Conservation (phyloP, 208 protist genomes). For the Trypanosoma rangeli region DNA sequence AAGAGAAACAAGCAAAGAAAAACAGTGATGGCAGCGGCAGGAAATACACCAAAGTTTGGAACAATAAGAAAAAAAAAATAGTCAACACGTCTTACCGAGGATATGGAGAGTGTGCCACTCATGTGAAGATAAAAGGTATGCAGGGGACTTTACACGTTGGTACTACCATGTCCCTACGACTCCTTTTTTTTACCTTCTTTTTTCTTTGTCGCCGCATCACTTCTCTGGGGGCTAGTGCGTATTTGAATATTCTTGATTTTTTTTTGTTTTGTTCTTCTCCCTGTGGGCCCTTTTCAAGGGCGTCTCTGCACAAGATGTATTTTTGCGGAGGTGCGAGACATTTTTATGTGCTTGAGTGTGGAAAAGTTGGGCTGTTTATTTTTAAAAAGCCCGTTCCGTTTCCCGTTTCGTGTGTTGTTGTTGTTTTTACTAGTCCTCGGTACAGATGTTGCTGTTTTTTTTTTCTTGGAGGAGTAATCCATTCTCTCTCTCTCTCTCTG, state of each 20-base stretch:
- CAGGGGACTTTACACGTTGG: too few species aligned
- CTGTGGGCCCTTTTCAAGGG: too few species aligned
- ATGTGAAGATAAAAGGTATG: not conserved
- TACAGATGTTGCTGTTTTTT: too few species aligned
- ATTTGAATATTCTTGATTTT: not conserved
- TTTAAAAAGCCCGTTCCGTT: too few species aligned
- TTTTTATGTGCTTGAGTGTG: too few species aligned
- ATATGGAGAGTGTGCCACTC: not conserved
- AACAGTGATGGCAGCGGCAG: not conserved
- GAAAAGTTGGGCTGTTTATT: too few species aligned
- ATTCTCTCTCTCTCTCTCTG: not conserved
- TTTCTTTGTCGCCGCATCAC: conserved; percentile 1
- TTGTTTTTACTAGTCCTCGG: too few species aligned
- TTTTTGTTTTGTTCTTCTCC: not conserved
- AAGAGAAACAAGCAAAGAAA: conserved; percentile 11
- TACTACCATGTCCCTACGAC: not conserved
- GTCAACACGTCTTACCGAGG: not conserved
- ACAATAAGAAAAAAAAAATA: not conserved
- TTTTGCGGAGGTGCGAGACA: too few species aligned
- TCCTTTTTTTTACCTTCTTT: conserved; percentile 18
- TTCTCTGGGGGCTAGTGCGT: not conserved
- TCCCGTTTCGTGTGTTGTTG: too few species aligned
- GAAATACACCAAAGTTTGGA: not conserved
- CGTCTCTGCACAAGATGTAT: too few species aligned
- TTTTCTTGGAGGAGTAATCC: too few species aligned